Conservation (phyloP, 129 eudicot species). For the Daucus carota region DNA sequence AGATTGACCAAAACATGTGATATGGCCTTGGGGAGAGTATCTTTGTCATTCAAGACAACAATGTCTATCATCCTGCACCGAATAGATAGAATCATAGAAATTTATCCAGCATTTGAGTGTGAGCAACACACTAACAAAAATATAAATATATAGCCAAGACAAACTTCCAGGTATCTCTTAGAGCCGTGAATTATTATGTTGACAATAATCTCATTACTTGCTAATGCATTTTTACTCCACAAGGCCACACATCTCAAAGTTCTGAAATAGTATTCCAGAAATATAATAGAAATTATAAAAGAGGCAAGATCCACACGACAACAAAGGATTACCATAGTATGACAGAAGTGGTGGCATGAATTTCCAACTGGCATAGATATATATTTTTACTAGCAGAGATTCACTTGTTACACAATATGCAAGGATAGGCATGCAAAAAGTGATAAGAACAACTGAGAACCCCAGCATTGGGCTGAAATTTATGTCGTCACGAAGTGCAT, state of each 20-base stretch:
- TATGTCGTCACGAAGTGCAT: too few species aligned
- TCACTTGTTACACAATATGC: background rate
- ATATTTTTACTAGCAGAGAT: background rate
- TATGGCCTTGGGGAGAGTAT: too few species aligned
- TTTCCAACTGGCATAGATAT: background rate
- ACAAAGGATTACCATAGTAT: background rate
- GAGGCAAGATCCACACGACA: background rate
- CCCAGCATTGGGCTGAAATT: background rate
- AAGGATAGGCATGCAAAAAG: background rate
- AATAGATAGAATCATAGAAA: too few species aligned
- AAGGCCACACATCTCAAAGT: too few species aligned
- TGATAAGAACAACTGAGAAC: background rate
- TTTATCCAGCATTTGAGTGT: too few species aligned
- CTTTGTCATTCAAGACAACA: too few species aligned
- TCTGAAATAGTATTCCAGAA: background rate
- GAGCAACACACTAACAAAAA: too few species aligned
- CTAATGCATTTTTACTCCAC: too few species aligned
- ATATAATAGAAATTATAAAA: background rate
- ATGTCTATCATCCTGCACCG: too few species aligned
- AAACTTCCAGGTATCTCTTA: too few species aligned
- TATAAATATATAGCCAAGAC: too few species aligned
- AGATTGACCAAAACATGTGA: too few species aligned
- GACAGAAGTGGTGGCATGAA: background rate
- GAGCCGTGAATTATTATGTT: background rate
- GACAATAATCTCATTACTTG: background rate